Conservation (phyloP, 1,284 basidiomycete genomes). For the Ganoderma lingzhi region DNA sequence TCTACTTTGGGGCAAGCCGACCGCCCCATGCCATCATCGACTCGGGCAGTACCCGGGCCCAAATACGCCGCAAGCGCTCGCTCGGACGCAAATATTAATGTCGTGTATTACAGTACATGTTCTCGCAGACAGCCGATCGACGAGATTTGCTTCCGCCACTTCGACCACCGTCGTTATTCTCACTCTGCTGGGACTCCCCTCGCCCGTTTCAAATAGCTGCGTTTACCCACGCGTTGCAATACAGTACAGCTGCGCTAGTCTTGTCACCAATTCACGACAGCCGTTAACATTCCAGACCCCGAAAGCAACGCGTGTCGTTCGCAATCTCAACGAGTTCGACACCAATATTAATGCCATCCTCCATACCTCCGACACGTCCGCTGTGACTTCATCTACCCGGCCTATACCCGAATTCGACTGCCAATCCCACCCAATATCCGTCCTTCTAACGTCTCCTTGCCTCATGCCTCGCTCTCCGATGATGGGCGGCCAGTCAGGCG, state of each 20-base stretch:
- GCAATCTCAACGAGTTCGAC: background rate
- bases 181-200: background rate
- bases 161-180: constrained; percentile 7
- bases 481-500: constrained; percentile 3
- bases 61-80: constrained; percentile 4
- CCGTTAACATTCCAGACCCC: background rate
- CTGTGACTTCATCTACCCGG: background rate
- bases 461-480: constrained; percentile 10
- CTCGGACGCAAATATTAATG: background rate
- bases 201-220: constrained; percentile 16
- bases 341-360: background rate
- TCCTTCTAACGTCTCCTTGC: constrained; percentile 4
- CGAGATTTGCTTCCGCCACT: constrained; percentile 24
- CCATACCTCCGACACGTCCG: background rate
- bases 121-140: constrained; percentile 19
- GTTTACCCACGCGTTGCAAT: constrained; percentile 20
- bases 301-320: background rate
- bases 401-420: constrained; percentile 4
- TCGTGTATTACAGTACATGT: background rate
- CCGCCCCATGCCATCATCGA: constrained; percentile 9
- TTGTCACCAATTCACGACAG: background rate
- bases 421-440: constrained; percentile 18
- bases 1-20: constrained; percentile 24
- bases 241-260: background rate
- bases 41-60: background rate